Percentiles rank a stretch among this genome's conserved stretches.
These are phyloP conservation scores for Vigna angularis DNA, from an alignment of 306 rosid species.

Conservation along the genomic window DNA sequence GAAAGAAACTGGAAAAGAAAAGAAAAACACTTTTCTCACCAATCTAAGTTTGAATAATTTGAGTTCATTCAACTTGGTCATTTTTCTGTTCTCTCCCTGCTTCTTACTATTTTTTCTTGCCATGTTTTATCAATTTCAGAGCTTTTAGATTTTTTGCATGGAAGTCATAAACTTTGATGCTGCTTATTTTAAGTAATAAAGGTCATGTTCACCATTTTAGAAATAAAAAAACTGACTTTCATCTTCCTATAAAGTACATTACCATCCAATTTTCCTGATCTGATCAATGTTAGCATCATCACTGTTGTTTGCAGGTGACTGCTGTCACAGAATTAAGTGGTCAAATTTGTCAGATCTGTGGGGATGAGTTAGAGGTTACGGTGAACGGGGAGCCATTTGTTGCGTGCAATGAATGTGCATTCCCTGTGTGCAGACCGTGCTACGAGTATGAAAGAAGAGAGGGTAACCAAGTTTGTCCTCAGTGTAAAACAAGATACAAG, in stretches of 20 bases:
- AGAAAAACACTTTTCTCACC: neutral
- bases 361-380: conserved; percentile 83
- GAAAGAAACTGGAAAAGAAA: neutral
- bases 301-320: conserved; percentile 64
- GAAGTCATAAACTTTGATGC: conserved; percentile 32
- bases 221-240: neutral
- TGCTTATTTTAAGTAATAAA: neutral
- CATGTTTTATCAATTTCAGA: conserved; percentile 35
- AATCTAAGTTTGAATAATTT: conserved; percentile 5
- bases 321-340: conserved; percentile 77
- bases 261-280: conserved; percentile 30
- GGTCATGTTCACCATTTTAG: neutral
- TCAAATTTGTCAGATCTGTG: conserved; percentile 96
- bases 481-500: conserved; percentile 90
- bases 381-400: conserved; percentile 84
- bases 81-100: conserved; percentile 1
- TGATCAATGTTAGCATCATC: conserved; percentile 33
- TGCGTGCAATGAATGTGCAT: conserved; percentile 98
- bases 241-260: conserved; percentile 3
- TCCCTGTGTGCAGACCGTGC: conserved; percentile 90
- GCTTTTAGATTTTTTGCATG: conserved; percentile 35
- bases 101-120: conserved; percentile 10
- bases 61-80: conserved; percentile 32
- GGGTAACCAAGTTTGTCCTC: conserved; percentile 95
- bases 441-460: conserved; percentile 95